Percentiles rank a stretch among this genome's conserved stretches.
These are phyloP conservation scores for Hansenula anomala DNA, from an alignment of 1,139 yeast genomes.

Conservation along the genomic window DNA sequence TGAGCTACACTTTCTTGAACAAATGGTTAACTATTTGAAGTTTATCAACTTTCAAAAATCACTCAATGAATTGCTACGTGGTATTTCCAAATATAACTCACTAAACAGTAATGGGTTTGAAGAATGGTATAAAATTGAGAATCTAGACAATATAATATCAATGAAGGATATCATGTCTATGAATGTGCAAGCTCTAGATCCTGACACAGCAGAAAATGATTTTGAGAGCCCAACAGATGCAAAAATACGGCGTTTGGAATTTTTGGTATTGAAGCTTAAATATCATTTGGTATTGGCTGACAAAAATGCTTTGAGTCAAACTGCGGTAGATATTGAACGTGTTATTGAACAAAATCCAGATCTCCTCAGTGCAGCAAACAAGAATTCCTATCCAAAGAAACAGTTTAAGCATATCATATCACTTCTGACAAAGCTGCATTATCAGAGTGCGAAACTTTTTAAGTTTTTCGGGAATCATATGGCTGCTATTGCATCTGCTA, in stretches of 20 bases:
- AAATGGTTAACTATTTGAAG: conserved; percentile 31
- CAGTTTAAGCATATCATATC: conserved; percentile 8
- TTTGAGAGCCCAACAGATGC: conserved; percentile 3
- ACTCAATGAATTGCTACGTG: conserved; percentile 22
- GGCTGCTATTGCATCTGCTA: conserved; percentile 26
- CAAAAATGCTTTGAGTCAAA: conserved; percentile 5
- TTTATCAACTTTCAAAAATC: conserved; percentile 33
- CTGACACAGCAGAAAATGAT: conserved; percentile 3
- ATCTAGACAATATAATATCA: conserved; percentile 8
- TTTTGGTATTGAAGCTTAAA: conserved; percentile 12
- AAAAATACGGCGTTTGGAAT: conserved; percentile 5
- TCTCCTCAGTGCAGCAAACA: conserved; percentile 11
- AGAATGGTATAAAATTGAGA: conserved; percentile 13
- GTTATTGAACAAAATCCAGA: neutral
- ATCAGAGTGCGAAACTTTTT: conserved; percentile 19
- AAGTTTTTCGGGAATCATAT: conserved; percentile 17
- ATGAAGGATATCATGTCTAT: conserved; percentile 4
- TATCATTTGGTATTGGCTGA: conserved; percentile 11
- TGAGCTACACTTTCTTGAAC: conserved; percentile 31
- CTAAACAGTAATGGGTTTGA: conserved; percentile 5
- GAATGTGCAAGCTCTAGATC: conserved; percentile 9
- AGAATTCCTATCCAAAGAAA: conserved; percentile 5
- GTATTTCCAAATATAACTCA: conserved; percentile 7
- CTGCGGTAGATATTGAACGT: conserved; percentile 4
- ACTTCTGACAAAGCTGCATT: conserved; percentile 15